These are phyloP conservation scores for Cadophora malorum DNA, from an alignment of 2,329 filamentous ascomycete species.

Conservation along the genomic window DNA sequence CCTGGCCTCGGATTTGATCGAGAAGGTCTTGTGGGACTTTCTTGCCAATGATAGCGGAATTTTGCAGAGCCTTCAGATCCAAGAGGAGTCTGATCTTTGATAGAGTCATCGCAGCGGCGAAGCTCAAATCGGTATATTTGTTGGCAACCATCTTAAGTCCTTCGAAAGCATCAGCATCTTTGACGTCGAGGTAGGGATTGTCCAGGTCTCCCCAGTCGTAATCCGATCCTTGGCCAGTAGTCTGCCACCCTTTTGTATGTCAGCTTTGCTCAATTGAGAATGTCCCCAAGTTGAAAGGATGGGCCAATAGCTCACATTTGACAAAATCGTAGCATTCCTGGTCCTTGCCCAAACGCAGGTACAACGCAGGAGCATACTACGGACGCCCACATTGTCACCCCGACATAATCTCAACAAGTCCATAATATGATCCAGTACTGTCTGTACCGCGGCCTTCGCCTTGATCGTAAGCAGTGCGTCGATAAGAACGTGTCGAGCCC, in stretches of 20 bases:
- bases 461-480: constrained; percentile 46
- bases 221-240: constrained; percentile 32
- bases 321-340: constrained; percentile 57
- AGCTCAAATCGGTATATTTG: constrained; percentile 30
- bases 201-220: constrained; percentile 48
- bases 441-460: constrained; percentile 46
- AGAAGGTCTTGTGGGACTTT: constrained; percentile 42
- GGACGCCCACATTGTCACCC: constrained; percentile 53
- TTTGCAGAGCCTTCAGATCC: constrained; percentile 43
- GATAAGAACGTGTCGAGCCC: constrained; percentile 45
- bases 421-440: constrained; percentile 48
- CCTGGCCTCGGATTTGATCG: constrained; percentile 36
- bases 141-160: constrained; percentile 32
- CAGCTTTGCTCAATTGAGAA: background rate
- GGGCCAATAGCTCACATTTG: constrained; percentile 45
- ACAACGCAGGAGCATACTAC: constrained; percentile 49
- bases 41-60: constrained; percentile 28
- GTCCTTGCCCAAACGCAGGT: constrained; percentile 55
- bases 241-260: constrained; percentile 45
- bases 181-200: constrained; percentile 48
- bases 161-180: constrained; percentile 52
- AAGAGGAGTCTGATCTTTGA: constrained; percentile 48
- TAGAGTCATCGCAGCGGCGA: constrained; percentile 42
- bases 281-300: background rate
- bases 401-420: constrained; percentile 54